Percentiles rank a stretch among this genome's conserved stretches.
Evolutionary conservation across 139 green algal species (phyloP).

Genomic region (Haematococcus sp.): DNA sequence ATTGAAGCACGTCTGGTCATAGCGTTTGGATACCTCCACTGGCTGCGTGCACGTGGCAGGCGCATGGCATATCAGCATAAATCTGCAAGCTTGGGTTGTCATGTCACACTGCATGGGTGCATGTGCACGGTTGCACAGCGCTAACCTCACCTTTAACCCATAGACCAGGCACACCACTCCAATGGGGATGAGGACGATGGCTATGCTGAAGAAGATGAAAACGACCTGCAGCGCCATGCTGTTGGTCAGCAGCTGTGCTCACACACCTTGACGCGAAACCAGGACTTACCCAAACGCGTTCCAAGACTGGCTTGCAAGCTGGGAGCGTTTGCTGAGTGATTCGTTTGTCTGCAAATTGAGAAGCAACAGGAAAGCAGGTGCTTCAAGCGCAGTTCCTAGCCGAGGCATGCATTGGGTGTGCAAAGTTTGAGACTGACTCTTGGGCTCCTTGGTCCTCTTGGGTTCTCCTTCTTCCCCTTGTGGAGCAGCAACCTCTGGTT

Average conservation of each 20-base stretch:
- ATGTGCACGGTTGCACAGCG: too few relatives aligned
- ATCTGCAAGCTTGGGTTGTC: not conserved
- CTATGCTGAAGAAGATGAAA: slow-evolving; percentile 65
- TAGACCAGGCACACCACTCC: slow-evolving; percentile 60
- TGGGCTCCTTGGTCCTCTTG: slow-evolving; percentile 26
- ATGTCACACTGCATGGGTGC: not conserved
- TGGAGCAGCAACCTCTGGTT: too few relatives aligned
- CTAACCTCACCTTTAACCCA: slow-evolving; percentile 42
- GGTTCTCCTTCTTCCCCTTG: too few relatives aligned
- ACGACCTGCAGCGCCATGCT: slow-evolving; percentile 40
- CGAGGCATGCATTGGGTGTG: too few relatives aligned
- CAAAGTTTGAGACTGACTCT: slow-evolving; percentile 4
- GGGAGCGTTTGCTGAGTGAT: slow-evolving; percentile 83
- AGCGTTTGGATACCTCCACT: slow-evolving; percentile 53
- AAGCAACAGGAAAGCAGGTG: not conserved
- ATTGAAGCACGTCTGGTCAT: slow-evolving; percentile 59
- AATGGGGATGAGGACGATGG: slow-evolving; percentile 71
- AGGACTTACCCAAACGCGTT: slow-evolving; percentile 61
- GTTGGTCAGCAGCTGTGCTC: not conserved
- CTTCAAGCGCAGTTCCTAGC: not conserved
- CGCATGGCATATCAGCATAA: not conserved
- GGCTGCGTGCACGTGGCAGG: slow-evolving; percentile 7
- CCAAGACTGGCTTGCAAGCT: slow-evolving; percentile 76
- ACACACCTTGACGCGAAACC: not conserved
- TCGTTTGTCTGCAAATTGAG: slow-evolving; percentile 43